These are phyloP conservation scores for Acanthochlamys bracteata DNA, from an alignment of 106 monocot species.

Conservation along the genomic window DNA sequence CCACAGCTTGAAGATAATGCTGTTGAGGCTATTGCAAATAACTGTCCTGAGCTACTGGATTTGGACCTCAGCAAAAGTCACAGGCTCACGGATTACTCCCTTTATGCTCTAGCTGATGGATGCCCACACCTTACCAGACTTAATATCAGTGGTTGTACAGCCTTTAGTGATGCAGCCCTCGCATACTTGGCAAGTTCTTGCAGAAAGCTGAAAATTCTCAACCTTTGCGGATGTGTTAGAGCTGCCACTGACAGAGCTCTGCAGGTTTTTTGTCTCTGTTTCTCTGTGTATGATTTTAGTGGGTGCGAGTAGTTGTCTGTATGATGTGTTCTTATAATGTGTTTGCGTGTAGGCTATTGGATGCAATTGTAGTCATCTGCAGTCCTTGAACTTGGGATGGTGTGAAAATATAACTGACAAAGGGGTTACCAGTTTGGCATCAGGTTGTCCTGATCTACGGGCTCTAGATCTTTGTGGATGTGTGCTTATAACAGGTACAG, in stretches of 20 bases:
- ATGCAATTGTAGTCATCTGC: slow-evolving; percentile 53
- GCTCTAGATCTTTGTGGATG: slow-evolving; percentile 87
- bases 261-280: slow-evolving; percentile 33
- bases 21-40: slow-evolving; percentile 60
- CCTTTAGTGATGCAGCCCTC: slow-evolving; percentile 73
- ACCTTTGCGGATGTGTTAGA: slow-evolving; percentile 87
- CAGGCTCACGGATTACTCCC: slow-evolving; percentile 57
- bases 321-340: no score
- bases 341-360: slow-evolving; percentile 65
- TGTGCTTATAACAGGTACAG: slow-evolving; percentile 87
- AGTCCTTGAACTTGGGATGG: slow-evolving; percentile 83
- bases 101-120: slow-evolving; percentile 76
- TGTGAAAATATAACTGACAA: slow-evolving; percentile 77
- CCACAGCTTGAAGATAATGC: slow-evolving; percentile 80
- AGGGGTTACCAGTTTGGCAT: slow-evolving; percentile 78
- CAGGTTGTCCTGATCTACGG: slow-evolving; percentile 78
- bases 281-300: background rate
- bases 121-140: slow-evolving; percentile 68
- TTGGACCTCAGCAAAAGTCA: slow-evolving; percentile 90
- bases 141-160: slow-evolving; percentile 84
- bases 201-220: slow-evolving; percentile 57
- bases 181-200: slow-evolving; percentile 50
- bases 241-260: slow-evolving; percentile 82
- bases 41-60: slow-evolving; percentile 76
- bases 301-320: no score